A percentile compares a stretch with the other conserved stretches of the same genome.
These are phyloP conservation scores for Termitomyces sp. DNA, from an alignment of 1,284 basidiomycete species.

Conservation along the genomic window DNA sequence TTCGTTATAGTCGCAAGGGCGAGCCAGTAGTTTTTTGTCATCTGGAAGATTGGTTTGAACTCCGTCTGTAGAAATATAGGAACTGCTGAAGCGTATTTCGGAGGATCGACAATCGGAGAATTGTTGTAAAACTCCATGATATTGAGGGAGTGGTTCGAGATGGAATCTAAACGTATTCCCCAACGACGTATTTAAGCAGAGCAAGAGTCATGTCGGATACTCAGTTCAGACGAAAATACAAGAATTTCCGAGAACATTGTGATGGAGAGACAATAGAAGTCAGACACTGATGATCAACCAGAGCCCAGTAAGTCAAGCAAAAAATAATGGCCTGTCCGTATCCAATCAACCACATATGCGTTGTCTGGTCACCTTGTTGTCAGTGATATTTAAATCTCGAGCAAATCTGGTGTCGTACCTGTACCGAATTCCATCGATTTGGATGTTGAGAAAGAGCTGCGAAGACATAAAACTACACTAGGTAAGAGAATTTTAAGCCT, in stretches of 20 bases:
- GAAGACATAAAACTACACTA: background rate
- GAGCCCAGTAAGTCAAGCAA: background rate
- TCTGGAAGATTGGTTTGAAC: background rate
- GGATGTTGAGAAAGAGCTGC: background rate
- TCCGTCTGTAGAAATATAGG: background rate
- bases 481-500: no score
- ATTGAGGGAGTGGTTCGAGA: background rate
- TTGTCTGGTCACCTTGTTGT: background rate
- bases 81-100: constrained; percentile 1
- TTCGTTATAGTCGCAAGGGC: background rate
- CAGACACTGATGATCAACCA: background rate
- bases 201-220: background rate
- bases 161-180: background rate
- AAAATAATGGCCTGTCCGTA: background rate
- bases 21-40: background rate
- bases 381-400: background rate
- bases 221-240: background rate
- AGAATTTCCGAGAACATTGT: background rate
- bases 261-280: background rate
- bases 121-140: background rate
- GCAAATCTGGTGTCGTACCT: background rate
- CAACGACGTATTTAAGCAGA: background rate
- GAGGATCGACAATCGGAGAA: background rate
- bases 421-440: background rate
- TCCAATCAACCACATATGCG: background rate